Conservation (phyloP, 208 protist species). For the Wallacemonas sp. region DNA sequence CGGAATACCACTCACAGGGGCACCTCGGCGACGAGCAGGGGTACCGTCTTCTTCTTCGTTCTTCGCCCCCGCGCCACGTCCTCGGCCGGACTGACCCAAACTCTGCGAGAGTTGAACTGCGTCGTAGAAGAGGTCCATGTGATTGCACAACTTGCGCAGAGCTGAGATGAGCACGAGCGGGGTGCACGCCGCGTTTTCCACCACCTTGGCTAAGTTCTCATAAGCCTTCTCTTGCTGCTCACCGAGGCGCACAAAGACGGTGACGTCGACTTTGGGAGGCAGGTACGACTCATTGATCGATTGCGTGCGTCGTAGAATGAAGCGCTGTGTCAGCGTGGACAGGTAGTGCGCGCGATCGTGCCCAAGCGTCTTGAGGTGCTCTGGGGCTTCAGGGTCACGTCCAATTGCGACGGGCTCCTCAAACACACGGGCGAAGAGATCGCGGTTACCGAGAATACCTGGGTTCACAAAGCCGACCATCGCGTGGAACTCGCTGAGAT, state of each 20-base stretch:
- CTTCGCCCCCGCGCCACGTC: neutral
- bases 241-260: slow-evolving; percentile 84
- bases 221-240: slow-evolving; percentile 71
- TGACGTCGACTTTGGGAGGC: slow-evolving; percentile 80
- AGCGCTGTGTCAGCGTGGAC: slow-evolving; percentile 75
- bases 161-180: slow-evolving; percentile 85
- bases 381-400: slow-evolving; percentile 62
- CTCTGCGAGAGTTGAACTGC: slow-evolving; percentile 60
- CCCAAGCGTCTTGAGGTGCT: slow-evolving; percentile 65
- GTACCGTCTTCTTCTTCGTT: neutral
- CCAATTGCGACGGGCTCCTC: slow-evolving; percentile 70
- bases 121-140: slow-evolving; percentile 89
- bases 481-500: slow-evolving; percentile 90
- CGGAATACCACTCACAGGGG: slow-evolving; percentile 42
- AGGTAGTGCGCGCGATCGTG: slow-evolving; percentile 81
- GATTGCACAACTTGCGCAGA: slow-evolving; percentile 94
- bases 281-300: slow-evolving; percentile 88
- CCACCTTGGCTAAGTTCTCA: slow-evolving; percentile 43
- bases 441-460: slow-evolving; percentile 75
- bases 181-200: slow-evolving; percentile 60
- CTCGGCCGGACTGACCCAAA: slow-evolving; percentile 2
- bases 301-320: slow-evolving; percentile 82
- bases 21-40: slow-evolving; percentile 1
- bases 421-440: slow-evolving; percentile 81
- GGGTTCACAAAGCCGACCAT: slow-evolving; percentile 91